Conservation (phyloP, 768 basidiomycete genomes). For the Leccinellum albellum region DNA sequence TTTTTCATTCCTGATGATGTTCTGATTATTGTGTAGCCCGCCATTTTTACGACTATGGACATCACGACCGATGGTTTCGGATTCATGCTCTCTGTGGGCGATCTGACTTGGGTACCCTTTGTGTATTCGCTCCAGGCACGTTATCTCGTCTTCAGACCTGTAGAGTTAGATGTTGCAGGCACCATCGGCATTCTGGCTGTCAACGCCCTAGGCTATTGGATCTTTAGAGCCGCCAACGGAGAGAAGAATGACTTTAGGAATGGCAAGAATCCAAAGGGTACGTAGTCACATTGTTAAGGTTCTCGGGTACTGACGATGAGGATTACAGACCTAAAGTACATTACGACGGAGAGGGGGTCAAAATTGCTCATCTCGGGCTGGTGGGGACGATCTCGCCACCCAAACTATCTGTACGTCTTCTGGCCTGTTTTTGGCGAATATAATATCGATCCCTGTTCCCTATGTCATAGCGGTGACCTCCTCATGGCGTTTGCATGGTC, state of each 20-base stretch:
- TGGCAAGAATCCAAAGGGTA: constrained; percentile 92
- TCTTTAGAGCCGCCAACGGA: constrained; percentile 83
- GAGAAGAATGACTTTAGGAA: constrained; percentile 97
- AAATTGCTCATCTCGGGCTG: constrained; percentile 93
- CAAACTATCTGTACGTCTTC: constrained; percentile 73
- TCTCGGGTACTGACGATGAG: constrained; percentile 1
- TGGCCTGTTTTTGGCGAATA: not conserved
- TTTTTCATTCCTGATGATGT: not conserved
- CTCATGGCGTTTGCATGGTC: constrained; percentile 93
- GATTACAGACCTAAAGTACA: constrained; percentile 63
- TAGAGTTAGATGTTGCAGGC: constrained; percentile 63
- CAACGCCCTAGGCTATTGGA: constrained; percentile 78
- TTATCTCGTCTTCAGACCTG: constrained; percentile 86
- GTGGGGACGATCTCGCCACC: constrained; percentile 95
- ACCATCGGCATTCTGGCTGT: constrained; percentile 57
- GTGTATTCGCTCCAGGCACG: constrained; percentile 91
- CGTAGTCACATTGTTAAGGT: not conserved
- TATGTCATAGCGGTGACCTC: constrained; percentile 62
- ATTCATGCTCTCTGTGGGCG: constrained; percentile 95
- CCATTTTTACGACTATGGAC: constrained; percentile 94
- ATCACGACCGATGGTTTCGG: constrained; percentile 97
- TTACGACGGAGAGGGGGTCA: constrained; percentile 80
- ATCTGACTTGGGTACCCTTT: constrained; percentile 92
- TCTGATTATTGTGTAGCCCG: constrained; percentile 47
- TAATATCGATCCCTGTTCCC: not conserved